These are phyloP conservation scores for Metarhizium album DNA, from an alignment of 2,329 filamentous ascomycete species.

Conservation along the genomic window DNA sequence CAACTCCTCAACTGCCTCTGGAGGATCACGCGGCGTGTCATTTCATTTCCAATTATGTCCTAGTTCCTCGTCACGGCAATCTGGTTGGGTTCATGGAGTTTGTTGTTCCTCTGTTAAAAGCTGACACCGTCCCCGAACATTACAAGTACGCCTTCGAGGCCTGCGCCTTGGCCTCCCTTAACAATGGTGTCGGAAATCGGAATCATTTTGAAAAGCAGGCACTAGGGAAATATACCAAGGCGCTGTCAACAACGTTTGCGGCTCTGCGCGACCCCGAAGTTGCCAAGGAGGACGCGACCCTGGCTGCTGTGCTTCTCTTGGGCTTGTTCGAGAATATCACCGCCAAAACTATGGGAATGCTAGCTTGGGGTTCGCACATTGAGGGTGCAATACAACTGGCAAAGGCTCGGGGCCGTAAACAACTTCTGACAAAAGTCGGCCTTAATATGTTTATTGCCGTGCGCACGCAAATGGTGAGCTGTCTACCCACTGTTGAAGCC, in stretches of 20 bases:
- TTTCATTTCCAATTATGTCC: slow-evolving; percentile 50
- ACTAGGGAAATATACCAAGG: slow-evolving; percentile 42
- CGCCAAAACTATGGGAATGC: slow-evolving; percentile 40
- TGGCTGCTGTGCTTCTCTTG: slow-evolving; percentile 49
- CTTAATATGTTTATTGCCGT: slow-evolving; percentile 48
- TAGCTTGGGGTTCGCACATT: slow-evolving; percentile 54
- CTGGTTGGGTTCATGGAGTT: slow-evolving; percentile 49
- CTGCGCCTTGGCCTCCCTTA: slow-evolving; percentile 46
- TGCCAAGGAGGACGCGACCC: slow-evolving; percentile 43
- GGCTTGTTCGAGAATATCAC: slow-evolving; percentile 52
- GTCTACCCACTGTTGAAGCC: not conserved
- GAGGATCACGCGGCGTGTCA: slow-evolving; percentile 47
- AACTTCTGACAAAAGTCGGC: slow-evolving; percentile 41
- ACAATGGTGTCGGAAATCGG: slow-evolving; percentile 33
- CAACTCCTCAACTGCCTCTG: slow-evolving; percentile 32
- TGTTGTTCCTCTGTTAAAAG: slow-evolving; percentile 42
- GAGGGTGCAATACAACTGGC: slow-evolving; percentile 53
- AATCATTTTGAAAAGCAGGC: slow-evolving; percentile 28
- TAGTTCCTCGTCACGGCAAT: slow-evolving; percentile 39
- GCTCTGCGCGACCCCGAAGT: slow-evolving; percentile 40
- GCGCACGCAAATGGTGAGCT: slow-evolving; percentile 46
- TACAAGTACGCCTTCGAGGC: slow-evolving; percentile 48
- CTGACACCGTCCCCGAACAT: slow-evolving; percentile 31
- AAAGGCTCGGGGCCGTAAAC: slow-evolving; percentile 44
- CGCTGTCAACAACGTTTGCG: slow-evolving; percentile 39